These are phyloP conservation scores for Schizochytrium sp. DNA, from an alignment of 108 stramenopile genomes.

Conservation along the genomic window DNA sequence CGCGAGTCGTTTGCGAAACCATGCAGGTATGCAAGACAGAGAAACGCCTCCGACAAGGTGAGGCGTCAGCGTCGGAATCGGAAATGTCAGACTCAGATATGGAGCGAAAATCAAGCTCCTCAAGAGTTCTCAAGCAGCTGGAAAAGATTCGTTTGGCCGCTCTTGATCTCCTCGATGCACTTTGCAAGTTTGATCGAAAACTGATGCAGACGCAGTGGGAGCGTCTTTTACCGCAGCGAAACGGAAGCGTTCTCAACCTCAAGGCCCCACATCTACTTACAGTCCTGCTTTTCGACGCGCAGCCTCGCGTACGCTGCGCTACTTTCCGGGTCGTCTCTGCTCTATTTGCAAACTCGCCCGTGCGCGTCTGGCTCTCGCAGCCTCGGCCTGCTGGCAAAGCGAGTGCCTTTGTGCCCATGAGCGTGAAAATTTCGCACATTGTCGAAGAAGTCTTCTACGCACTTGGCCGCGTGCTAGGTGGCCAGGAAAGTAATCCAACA, in stretches of 20 bases:
- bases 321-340: not conserved
- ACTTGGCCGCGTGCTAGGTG: not conserved
- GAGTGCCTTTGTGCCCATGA: not conserved
- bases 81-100: conserved; percentile 2
- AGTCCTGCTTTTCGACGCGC: not conserved
- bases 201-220: not conserved
- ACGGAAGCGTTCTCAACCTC: not conserved
- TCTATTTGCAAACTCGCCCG: not conserved
- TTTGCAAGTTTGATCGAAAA: not conserved
- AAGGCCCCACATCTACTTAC: not conserved
- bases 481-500: not conserved
- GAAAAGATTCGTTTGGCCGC: not conserved
- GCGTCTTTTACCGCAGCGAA: not conserved
- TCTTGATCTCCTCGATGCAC: not conserved
- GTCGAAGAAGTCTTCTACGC: not conserved
- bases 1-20: not conserved
- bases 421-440: not conserved
- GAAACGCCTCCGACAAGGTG: not conserved
- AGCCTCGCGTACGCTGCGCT: not conserved
- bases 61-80: not conserved
- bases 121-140: not conserved
- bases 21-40: not conserved
- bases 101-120: not conserved
- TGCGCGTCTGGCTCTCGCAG: conserved; percentile 17
- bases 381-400: not conserved